A percentile compares a stretch with the other conserved stretches of the same genome.
phyloP scores from a whole-genome alignment of 257 asterid species.

The Lycium ferocissimum region DNA sequence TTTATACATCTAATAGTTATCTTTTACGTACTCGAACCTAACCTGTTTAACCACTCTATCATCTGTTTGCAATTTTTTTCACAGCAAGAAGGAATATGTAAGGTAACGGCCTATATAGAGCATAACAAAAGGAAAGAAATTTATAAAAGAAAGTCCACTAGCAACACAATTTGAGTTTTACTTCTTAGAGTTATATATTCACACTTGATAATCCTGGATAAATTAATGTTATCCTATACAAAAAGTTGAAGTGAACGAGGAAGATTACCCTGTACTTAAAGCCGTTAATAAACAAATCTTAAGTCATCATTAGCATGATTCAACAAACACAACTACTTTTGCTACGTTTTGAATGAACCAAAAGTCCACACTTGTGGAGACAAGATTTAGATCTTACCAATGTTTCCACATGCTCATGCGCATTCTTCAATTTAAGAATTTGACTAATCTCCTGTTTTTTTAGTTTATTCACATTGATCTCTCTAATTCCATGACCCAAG shows the following conservation, averaged over 20 bases:
- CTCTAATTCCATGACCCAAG: slow-evolving; percentile 17
- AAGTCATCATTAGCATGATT: slow-evolving; percentile 26
- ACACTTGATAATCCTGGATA: background rate
- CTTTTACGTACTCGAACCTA: background rate
- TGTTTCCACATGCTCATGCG: slow-evolving; percentile 50
- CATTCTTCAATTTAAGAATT: slow-evolving; percentile 18
- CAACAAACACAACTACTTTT: slow-evolving; percentile 27
- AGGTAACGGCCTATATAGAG: background rate
- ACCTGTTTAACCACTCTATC: background rate
- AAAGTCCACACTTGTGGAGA: slow-evolving; percentile 38
- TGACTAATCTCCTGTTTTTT: background rate
- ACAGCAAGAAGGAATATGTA: background rate
- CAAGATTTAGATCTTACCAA: slow-evolving; percentile 50
- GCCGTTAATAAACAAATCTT: slow-evolving; percentile 20
- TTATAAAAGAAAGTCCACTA: background rate
- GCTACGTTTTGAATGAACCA: slow-evolving; percentile 19
- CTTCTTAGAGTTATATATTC: background rate
- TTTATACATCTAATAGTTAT: background rate
- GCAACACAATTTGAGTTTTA: background rate
- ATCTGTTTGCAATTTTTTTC: background rate
- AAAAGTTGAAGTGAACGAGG: slow-evolving; percentile 20
- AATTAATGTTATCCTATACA: slow-evolving; percentile 8
- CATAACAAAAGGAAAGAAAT: background rate
- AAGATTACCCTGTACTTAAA: slow-evolving; percentile 21
- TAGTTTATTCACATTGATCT: background rate